Base-by-base conservation (phyloP, 768 basidiomycete species). In the Tremella fuciformis region DNA sequence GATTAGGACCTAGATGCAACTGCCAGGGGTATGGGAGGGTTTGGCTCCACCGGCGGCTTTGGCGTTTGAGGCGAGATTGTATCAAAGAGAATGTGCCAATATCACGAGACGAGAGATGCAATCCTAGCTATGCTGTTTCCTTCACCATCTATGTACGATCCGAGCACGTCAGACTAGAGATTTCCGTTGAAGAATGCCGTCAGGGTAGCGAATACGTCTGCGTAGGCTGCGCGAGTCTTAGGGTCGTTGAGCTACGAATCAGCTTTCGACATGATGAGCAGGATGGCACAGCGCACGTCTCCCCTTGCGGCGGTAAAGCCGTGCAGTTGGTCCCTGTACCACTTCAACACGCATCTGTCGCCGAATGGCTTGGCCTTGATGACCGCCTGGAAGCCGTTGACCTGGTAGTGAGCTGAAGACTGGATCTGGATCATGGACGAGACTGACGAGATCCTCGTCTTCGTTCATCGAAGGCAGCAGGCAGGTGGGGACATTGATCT, bases 11-110 rank as follows among this genome's bases (percentile, higher is more conserved):
- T 98, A 8, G 88, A 89, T 50, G 84, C 86, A 58, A 97, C 94
- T 0, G 68, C 83, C n/a, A 85, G 94, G 44, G 93, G 94, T 13
- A 80, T 80, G 21, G 85, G 85, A 37, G 94, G 91, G 0, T 98
- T 94, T 65, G 94, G 94, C 0, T 96, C 92, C 3, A 97, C 93
- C 3, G 93, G 93, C 13, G 92, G 92, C 2, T 79, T 78, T 58
- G 72, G 73, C 1, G 26, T 21, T 16, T 22, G 51, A 18, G 19
- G 19, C 4, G 11, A 50, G 22, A 50, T 26, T 24, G 21, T 50
- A 26, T 52, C 16, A 29, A 37, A 24, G 19, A n/a, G 18, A 52
- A 52, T 46, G 15, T n/a, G 4, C n/a, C 42, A 18, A 46, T 46
- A n/a, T 46, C 22, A 46, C 42, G 42, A 46, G 22, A 46, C n/a